These are phyloP conservation scores for Sicyos baderoa DNA, from an alignment of 306 rosid genomes.

Conservation along the genomic window DNA sequence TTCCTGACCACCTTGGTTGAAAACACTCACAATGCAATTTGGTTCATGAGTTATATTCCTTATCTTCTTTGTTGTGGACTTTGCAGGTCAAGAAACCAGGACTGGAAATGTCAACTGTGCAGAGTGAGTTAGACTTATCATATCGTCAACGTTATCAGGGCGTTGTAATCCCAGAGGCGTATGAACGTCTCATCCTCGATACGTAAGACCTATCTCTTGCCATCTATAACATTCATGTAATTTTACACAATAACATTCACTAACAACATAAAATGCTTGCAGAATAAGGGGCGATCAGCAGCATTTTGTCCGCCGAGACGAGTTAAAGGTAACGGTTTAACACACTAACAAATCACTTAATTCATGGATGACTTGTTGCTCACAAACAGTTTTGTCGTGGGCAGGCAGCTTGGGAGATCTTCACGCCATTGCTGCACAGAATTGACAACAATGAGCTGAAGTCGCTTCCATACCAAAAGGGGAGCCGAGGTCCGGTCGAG, in stretches of 20 bases:
- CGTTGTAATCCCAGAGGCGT: conserved; percentile 82
- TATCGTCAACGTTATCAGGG: conserved; percentile 79
- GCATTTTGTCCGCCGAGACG: conserved; percentile 91
- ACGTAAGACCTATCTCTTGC: conserved; percentile 48
- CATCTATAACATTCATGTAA: neutral
- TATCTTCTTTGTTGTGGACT: conserved; percentile 19
- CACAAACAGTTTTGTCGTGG: conserved; percentile 9
- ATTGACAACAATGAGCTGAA: conserved; percentile 65
- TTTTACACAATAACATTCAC: neutral
- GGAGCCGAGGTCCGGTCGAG: conserved; percentile 84
- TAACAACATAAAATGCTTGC: conserved; percentile 17
- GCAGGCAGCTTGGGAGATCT: conserved; percentile 97
- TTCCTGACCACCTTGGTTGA: neutral
- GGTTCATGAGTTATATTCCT: neutral
- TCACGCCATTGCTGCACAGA: conserved; percentile 85
- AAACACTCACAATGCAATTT: neutral
- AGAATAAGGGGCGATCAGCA: conserved; percentile 94
- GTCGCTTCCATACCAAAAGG: conserved; percentile 59
- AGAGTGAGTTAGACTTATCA: conserved; percentile 91
- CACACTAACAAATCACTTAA: neutral
- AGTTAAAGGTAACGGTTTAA: conserved; percentile 59
- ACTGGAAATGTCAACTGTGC: conserved; percentile 75
- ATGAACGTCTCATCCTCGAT: conserved; percentile 93
- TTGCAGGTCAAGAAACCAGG: conserved; percentile 95
- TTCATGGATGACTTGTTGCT: neutral